Percentiles rank a stretch among this genome's conserved stretches.
Evolutionary conservation across 768 basidiomycete species (phyloP).

Genomic region (Pleurotus eryngii): DNA sequence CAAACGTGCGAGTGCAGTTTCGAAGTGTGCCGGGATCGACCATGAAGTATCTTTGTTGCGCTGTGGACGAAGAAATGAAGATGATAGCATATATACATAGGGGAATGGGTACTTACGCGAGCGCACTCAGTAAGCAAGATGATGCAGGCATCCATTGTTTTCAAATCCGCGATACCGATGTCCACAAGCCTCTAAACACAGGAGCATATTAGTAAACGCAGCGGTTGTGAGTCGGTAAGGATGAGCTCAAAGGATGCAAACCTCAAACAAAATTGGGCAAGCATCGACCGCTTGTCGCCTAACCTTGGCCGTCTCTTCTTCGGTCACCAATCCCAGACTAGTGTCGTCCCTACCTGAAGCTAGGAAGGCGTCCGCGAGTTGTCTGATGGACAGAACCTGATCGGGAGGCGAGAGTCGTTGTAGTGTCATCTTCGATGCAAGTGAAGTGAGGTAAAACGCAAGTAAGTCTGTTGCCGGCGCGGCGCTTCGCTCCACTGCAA

Average conservation of each 20-base stretch:
- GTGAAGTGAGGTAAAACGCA: constrained; percentile 45
- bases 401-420: constrained; percentile 41
- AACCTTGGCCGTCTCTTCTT: constrained; percentile 30
- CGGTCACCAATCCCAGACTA: constrained; percentile 16
- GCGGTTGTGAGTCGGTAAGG: too few species aligned
- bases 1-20: constrained; percentile 28
- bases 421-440: constrained; percentile 45
- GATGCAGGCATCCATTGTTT: constrained; percentile 33
- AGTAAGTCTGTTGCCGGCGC: constrained; percentile 45
- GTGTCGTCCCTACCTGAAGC: constrained; percentile 30
- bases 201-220: too few species aligned
- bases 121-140: constrained; percentile 42
- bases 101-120: constrained; percentile 25
- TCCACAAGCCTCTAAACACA: constrained; percentile 29
- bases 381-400: constrained; percentile 42
- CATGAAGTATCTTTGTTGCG: constrained; percentile 39
- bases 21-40: constrained; percentile 38
- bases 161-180: constrained; percentile 20
- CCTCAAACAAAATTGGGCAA: constrained; percentile 45
- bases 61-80: constrained; percentile 23
- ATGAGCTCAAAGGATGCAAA: neutral
- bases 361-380: constrained; percentile 41
- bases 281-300: constrained; percentile 50
- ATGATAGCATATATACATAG: neutral
- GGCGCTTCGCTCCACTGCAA: constrained; percentile 35